Evolutionary conservation across 768 basidiomycete species (phyloP), one percentile per base, ranked within the genome.

Genomic region (Leucocoprinus leucothites): DNA sequence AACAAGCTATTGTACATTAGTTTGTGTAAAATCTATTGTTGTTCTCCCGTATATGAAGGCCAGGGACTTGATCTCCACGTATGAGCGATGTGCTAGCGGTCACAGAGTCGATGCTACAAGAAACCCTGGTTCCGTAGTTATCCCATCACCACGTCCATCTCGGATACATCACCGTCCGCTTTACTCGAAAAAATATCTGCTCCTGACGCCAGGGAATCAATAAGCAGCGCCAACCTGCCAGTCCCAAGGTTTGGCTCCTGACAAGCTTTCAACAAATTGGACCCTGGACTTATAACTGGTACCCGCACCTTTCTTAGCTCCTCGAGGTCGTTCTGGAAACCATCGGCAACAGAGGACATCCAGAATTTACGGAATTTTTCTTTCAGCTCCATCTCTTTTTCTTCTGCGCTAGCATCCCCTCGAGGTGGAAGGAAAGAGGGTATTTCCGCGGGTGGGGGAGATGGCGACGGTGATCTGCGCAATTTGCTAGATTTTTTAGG

Each of bases 331-430:
- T 88, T 85, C 58, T 81, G 82, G 70, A 94, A 94, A 9, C 82
- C 90, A 65, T 92, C 89, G 1, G 85, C 88, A 6, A 93, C 79
- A 0, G 86, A 82, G 2, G 82, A 71, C 90, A 94, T 91, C 91
- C 91, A 94, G 64, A 94, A 93, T 67, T 86, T 85, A 53, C 86
- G 74, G 66, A 94, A 94, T 42, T 76, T 81, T 31, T 82, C 82
- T 63, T 83, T 85, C 64, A 92, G 66, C 7, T 66, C 64, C 42
- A 78, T 71, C 57, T 91, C 86, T 44, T 75, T 67, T 13, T 65
- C 61, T 28, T 73, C 69, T 21, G 64, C 67, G 13, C 58, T 58
- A 9, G 47, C 56, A 16, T 67, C 51, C 48, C 62, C 63, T 16
- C 60, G 59, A 16, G 69, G 58, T 3, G 82, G 74, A 11, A 87